Evolutionary conservation across 495 filamentous ascomycete species (phyloP), one percentile per base, ranked within the genome.

Genomic region (Penicillium paradoxum): DNA sequence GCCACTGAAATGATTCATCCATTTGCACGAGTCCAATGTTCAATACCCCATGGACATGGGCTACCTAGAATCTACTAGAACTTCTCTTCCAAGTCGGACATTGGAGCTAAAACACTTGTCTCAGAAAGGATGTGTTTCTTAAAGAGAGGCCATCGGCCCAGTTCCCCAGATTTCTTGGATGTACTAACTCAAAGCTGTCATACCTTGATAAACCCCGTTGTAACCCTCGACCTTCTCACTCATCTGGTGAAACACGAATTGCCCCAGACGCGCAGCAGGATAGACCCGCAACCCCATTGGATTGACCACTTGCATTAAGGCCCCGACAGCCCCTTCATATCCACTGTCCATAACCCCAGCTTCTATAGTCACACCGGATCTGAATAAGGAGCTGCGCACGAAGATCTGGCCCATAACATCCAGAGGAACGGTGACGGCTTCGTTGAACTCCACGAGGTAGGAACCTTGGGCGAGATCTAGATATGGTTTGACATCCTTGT

Each of bases 361-460:
- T 7, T 53, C 49, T 30, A 79, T 53, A 4, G 34, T 39, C 2
- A 65, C 69, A 1, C 75, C 70, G 6, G 70, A 77, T 11, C 71
- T 56, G 56, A 62, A 78, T 3, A 76, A 56, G 18, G 73, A 74
- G 1, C 60, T 68, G 36, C 74, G 53, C 1, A 62, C 57, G 19
- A 72, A 78, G 0, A 78, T 24, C 18, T 58, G 58, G 0, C 59
- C 74, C 72, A 78, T 76, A 22, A 55, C 64, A 51, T 75, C 57
- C 8, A 51, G 54, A 19, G 74, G 74, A 18, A 75, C 53, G 8
- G 56, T 32, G 19, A 75, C 73, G 0, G 66, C 72, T 54, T 77
- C 74, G 46, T 77, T 75, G 54, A 77, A 78, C 29, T 77, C 71
- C n/a, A 77, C 51, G 14, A 76, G 47, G 46, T 77, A 76, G 6